phyloP scores from a whole-genome alignment of 495 filamentous ascomycete genomes.

The Neurospora sp. region DNA sequence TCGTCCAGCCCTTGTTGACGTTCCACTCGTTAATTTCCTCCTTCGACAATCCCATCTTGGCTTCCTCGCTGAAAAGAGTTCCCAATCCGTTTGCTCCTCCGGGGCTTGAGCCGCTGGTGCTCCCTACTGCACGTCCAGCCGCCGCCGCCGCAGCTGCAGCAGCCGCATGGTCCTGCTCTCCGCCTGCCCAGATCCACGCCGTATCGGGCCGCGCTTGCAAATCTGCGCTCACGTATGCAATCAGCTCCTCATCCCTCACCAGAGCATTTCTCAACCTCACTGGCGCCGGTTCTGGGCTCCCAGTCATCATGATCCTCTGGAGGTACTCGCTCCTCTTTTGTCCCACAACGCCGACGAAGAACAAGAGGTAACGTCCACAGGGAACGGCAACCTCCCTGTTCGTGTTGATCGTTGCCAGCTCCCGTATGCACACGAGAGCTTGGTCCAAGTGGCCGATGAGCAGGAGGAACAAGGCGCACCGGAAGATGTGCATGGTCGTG shows the following conservation, averaged over 20 bases:
- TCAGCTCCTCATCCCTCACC: slow-evolving; percentile 79
- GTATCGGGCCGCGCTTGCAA: slow-evolving; percentile 73
- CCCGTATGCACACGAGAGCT: slow-evolving; percentile 63
- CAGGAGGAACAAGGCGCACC: slow-evolving; percentile 72
- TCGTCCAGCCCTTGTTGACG: slow-evolving; percentile 12
- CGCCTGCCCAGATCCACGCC: slow-evolving; percentile 82
- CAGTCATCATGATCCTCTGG: background rate
- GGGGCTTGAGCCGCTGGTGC: background rate
- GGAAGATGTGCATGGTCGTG: slow-evolving; percentile 81
- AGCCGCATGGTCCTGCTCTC: slow-evolving; percentile 29
- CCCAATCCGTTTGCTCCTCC: background rate
- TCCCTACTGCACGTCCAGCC: background rate
- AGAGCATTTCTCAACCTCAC: slow-evolving; percentile 35
- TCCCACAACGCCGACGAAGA: slow-evolving; percentile 61
- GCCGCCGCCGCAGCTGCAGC: slow-evolving; percentile 10
- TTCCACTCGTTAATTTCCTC: slow-evolving; percentile 20
- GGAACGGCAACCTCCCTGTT: slow-evolving; percentile 61
- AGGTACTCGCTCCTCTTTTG: slow-evolving; percentile 44
- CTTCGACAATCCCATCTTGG: slow-evolving; percentile 12
- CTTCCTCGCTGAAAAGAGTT: slow-evolving; percentile 14
- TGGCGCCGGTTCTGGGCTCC: slow-evolving; percentile 6
- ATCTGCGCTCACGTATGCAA: slow-evolving; percentile 82
- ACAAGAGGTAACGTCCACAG: slow-evolving; percentile 75
- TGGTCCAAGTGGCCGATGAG: slow-evolving; percentile 61
- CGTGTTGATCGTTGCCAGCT: slow-evolving; percentile 56